Percentiles rank a stretch among this genome's conserved stretches.
These are phyloP conservation scores for Pyrenochaeta sp. DNA, from an alignment of 2,329 filamentous ascomycete genomes.

Conservation along the genomic window DNA sequence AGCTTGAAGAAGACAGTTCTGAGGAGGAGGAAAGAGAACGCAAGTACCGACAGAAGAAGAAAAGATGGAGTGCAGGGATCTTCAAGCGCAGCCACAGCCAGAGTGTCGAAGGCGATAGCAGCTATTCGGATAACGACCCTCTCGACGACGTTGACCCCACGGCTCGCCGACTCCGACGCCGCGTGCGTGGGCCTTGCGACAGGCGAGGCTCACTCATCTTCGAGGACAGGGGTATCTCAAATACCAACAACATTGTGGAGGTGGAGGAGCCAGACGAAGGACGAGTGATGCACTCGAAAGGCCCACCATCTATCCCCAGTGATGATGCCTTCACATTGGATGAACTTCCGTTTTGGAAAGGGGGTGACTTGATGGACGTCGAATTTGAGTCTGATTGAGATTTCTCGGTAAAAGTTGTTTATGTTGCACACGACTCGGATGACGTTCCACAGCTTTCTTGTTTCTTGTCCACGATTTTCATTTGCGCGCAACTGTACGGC, in stretches of 20 bases:
- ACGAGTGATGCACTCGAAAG: slow-evolving; percentile 38
- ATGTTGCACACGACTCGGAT: not conserved
- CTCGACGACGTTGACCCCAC: slow-evolving; percentile 50
- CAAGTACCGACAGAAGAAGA: slow-evolving; percentile 48
- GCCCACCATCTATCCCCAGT: slow-evolving; percentile 49
- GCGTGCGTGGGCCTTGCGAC: slow-evolving; percentile 49
- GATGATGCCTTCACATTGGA: slow-evolving; percentile 50
- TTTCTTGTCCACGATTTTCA: not conserved
- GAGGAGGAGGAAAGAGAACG: slow-evolving; percentile 42
- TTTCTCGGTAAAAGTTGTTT: not conserved
- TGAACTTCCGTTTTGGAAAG: slow-evolving; percentile 49
- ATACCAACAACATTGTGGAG: slow-evolving; percentile 47
- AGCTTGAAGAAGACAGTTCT: slow-evolving; percentile 45
- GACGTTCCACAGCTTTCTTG: slow-evolving; percentile 2
- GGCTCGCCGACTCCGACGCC: slow-evolving; percentile 54
- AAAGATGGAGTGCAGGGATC: slow-evolving; percentile 52
- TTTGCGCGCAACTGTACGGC: slow-evolving; percentile 17
- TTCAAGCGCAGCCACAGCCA: slow-evolving; percentile 58
- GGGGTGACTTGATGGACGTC: slow-evolving; percentile 37
- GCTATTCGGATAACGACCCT: slow-evolving; percentile 52
- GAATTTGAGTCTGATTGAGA: slow-evolving; percentile 34
- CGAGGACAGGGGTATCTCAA: slow-evolving; percentile 50
- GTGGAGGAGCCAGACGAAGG: slow-evolving; percentile 49
- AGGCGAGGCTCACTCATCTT: slow-evolving; percentile 49
- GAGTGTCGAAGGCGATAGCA: slow-evolving; percentile 55